Evolutionary conservation across 495 filamentous ascomycete species (phyloP), one percentile per base, ranked within the genome.

Genomic region (Penicillium soppii): DNA sequence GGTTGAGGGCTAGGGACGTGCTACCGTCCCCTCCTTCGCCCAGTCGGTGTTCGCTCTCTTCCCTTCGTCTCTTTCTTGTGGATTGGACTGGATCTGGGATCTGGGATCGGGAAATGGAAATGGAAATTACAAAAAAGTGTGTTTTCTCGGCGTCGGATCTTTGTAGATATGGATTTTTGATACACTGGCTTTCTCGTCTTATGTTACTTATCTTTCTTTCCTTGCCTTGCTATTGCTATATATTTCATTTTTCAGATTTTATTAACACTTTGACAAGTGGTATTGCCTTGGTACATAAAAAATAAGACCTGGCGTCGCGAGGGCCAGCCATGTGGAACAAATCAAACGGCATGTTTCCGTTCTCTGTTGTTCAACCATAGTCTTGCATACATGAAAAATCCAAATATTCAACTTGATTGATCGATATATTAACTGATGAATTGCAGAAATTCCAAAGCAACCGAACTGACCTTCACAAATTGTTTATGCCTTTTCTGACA

Each of bases 161-260:
- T 25, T 66, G 62, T 63, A 70, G 60, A 67, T 65, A 69, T 50
- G 57, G 53, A 43, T 54, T 47, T 40, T 42, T 57, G 47, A 67
- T 72, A 72, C 59, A 69, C 46, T 62, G 50, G 58, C 53, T 42
- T 43, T 52, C 48, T 54, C 53, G 15, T 47, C 36, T 44, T 43
- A 26, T 40, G 35, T 27, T 7, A 26, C 10, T 37, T 43, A 32
- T 25, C 43, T 44, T 43, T 43, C n/a, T 56, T 8, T 29, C 20
- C 38, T 25, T 39, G 29, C 47, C 21, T 23, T 48, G 45, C 41
- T 47, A 36, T 40, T 46, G 50, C 53, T 54, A 30, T 48, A 50
- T 20, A 22, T 41, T 21, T 37, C 22, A 19, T 16, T 30, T 42
- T 39, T 27, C n/a, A n/a, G n/a, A n/a, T n/a, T n/a, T n/a, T n/a